Evolutionary conservation across 2,329 filamentous ascomycete genomes (phyloP).

Genomic region (Aureobasidium mangrovei): DNA sequence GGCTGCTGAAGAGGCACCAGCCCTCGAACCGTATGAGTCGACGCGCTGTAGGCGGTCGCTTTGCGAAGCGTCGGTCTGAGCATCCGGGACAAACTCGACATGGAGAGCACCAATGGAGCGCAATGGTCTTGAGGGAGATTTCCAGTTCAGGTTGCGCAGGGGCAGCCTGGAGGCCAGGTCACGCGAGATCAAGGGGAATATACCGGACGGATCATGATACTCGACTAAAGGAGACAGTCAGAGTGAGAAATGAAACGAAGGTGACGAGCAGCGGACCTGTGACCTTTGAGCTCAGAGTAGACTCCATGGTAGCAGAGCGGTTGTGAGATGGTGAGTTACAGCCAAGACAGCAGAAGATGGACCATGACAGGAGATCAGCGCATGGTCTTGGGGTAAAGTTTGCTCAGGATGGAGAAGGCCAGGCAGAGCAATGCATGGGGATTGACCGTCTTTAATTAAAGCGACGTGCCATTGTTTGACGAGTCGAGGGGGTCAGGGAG

Average conservation of each 20-base stretch:
- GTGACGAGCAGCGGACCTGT: constrained; percentile 30
- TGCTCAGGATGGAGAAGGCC: too few relatives aligned
- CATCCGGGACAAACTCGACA: constrained; percentile 65
- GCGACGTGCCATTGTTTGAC: not conserved
- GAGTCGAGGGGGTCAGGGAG: not conserved
- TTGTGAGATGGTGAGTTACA: not conserved
- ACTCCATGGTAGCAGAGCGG: constrained; percentile 23
- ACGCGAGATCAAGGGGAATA: constrained; percentile 74
- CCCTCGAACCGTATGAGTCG: constrained; percentile 8
- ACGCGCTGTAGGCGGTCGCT: constrained; percentile 11
- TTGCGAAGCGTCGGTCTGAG: constrained; percentile 17
- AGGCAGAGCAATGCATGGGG: not conserved
- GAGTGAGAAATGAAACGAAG: constrained; percentile 8
- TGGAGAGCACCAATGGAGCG: constrained; percentile 91
- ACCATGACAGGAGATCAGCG: not conserved
- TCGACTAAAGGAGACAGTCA: constrained; percentile 56
- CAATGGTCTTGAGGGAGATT: constrained; percentile 81
- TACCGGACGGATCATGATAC: constrained; percentile 85
- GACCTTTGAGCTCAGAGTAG: constrained; percentile 40
- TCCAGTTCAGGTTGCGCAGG: constrained; percentile 90
- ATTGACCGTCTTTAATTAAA: not conserved
- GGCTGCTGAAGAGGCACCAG: not conserved
- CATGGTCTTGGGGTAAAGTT: not conserved
- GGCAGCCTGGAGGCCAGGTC: constrained; percentile 72
- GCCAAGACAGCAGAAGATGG: not conserved